A percentile compares a stretch with the other conserved stretches of the same genome.
These are phyloP conservation scores for Tulasnella sp. DNA, from an alignment of 768 basidiomycete genomes.

Conservation along the genomic window DNA sequence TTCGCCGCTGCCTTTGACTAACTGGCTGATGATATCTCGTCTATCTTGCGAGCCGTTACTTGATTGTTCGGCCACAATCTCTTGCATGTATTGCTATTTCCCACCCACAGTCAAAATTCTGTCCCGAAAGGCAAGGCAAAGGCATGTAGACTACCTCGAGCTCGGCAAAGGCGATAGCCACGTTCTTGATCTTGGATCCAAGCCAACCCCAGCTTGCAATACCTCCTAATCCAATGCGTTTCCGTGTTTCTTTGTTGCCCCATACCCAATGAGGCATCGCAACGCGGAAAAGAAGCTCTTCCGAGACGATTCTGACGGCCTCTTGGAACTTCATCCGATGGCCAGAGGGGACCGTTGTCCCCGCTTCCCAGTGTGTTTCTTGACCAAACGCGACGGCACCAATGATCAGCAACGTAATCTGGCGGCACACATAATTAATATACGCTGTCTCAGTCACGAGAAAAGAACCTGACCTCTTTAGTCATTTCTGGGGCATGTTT, in stretches of 20 bases:
- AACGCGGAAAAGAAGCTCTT: neutral
- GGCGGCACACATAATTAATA: neutral
- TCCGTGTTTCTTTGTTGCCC: neutral
- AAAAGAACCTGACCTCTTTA: neutral
- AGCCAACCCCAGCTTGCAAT: slow-evolving; percentile 13
- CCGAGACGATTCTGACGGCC: neutral
- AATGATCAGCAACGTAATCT: slow-evolving; percentile 15
- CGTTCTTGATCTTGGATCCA: neutral
- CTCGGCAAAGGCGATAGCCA: slow-evolving; percentile 4
- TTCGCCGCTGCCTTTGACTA: neutral
- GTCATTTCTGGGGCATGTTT: neutral
- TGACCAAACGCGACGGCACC: slow-evolving; percentile 10
- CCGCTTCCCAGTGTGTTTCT: neutral
- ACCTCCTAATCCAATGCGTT: neutral
- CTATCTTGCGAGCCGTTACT: neutral
- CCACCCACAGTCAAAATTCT: neutral
- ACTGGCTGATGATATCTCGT: slow-evolving; percentile 6
- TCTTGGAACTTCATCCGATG: slow-evolving; percentile 17
- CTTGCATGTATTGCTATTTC: slow-evolving; percentile 14
- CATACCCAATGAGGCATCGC: neutral
- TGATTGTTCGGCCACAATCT: slow-evolving; percentile 8
- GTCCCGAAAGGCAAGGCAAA: neutral
- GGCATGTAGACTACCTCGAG: neutral
- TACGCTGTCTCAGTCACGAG: neutral
- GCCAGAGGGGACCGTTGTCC: neutral